Evolutionary conservation across 768 basidiomycete genomes (phyloP), one percentile per base, ranked within the genome.

Genomic region (Tricholoma sp.): DNA sequence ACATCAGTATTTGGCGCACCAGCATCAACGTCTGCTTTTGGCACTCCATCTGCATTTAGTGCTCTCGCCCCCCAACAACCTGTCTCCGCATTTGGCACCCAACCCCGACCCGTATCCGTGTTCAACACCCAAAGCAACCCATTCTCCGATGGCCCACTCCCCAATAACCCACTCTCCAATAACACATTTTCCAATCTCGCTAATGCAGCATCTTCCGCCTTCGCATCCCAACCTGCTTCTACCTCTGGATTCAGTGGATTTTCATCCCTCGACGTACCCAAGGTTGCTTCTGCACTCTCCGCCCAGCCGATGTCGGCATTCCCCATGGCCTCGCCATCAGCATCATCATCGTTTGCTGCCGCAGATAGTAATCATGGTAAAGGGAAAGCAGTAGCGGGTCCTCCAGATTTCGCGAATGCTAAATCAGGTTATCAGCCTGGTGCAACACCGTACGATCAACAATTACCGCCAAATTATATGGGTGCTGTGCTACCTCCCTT

Each of bases 381-480:
- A 50, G 47, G 27, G 21, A 19, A 53, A 39, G 21, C 41, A 6
- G 51, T 56, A 5, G 54, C 56, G n/a, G 60, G 63, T 7, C 58
- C 60, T 5, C 69, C 69, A 8, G 69, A 72, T 52, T 72, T 72
- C 27, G 58, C 57, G 47, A 58, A 59, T 3, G 61, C 56, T 41
- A 68, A 66, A 55, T 67, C 66, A 34, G 64, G 72, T 55, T 76
- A 74, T 61, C 73, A 76, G 62, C 78, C 79, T 2, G 80, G 76
- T 6, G 59, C 73, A 37, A 80, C 83, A 59, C 79, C 80, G 56
- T 88, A 87, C 62, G 83, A 84, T 57, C 62, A 56, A 31, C 64
- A 78, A 22, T 73, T 91, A 31, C 88, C 87, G 5, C 61, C 63
- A n/a, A 77, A 84, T 61, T 91, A 91, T 68, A 58, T 74, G 34